Percentiles rank a stretch among this genome's conserved stretches.
These are phyloP conservation scores for Daldinia sp. DNA, from an alignment of 2,329 filamentous ascomycete species.

Conservation along the genomic window DNA sequence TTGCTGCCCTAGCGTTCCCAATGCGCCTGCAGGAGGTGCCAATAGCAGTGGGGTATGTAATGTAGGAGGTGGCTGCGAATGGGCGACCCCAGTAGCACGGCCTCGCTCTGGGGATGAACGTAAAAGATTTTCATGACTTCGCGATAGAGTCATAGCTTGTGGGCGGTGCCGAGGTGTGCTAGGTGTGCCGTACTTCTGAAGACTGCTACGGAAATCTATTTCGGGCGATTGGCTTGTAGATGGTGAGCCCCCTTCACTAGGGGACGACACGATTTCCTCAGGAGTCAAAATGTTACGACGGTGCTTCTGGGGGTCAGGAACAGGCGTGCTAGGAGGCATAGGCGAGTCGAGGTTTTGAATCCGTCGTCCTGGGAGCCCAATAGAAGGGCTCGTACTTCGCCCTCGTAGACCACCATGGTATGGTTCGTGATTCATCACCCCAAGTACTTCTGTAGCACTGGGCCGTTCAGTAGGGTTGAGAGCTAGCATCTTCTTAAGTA, in stretches of 20 bases:
- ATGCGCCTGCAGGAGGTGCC: conserved; percentile 59
- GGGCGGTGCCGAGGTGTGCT: conserved; percentile 49
- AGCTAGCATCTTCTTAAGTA: conserved; percentile 84
- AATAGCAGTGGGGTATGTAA: conserved; percentile 59
- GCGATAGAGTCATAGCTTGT: conserved; percentile 57
- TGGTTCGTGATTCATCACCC: conserved; percentile 78
- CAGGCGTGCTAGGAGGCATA: conserved; percentile 61
- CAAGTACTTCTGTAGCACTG: conserved; percentile 85
- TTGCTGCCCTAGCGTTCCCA: conserved; percentile 47
- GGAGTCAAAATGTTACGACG: conserved; percentile 35
- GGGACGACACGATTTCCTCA: conserved; percentile 43
- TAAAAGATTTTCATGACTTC: conserved; percentile 55
- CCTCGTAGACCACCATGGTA: conserved; percentile 58
- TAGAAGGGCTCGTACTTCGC: conserved; percentile 54
- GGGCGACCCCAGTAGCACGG: conserved; percentile 38
- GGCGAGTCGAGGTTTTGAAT: conserved; percentile 70
- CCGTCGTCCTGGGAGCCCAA: conserved; percentile 59
- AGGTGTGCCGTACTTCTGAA: conserved; percentile 52
- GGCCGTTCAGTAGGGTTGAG: conserved; percentile 82
- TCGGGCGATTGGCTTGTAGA: conserved; percentile 48
- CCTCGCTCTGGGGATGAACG: conserved; percentile 51
- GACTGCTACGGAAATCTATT: conserved; percentile 47
- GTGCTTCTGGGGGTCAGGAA: conserved; percentile 56
- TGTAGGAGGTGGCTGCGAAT: conserved; percentile 40
- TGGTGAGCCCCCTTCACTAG: conserved; percentile 50